These are phyloP conservation scores for Colletotrichum theobromicola DNA, from an alignment of 2,329 filamentous ascomycete species.

Conservation along the genomic window DNA sequence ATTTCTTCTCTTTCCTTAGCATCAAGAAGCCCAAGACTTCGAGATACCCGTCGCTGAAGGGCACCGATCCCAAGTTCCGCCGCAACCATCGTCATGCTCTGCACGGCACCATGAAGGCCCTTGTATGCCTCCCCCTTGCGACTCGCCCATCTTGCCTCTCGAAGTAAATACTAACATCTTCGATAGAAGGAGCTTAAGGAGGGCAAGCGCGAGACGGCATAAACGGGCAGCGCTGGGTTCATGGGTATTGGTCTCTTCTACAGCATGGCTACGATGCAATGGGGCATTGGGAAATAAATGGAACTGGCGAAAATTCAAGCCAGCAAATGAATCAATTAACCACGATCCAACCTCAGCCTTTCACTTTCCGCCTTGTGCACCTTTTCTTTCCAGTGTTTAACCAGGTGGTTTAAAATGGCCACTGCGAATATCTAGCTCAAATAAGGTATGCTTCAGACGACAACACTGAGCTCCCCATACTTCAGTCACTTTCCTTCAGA, in stretches of 20 bases:
- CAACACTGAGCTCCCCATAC: background rate
- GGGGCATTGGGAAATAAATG: conserved; percentile 1
- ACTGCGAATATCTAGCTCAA: background rate
- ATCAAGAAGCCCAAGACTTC: conserved; percentile 99
- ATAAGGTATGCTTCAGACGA: background rate
- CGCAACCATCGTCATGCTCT: conserved; percentile 99
- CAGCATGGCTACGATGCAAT: conserved; percentile 8
- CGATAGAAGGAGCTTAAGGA: conserved; percentile 95
- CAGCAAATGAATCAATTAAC: conserved; percentile 15
- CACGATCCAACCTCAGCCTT: background rate
- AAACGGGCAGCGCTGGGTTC: conserved; percentile 31
- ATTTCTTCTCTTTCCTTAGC: conserved; percentile 53
- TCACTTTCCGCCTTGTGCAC: background rate
- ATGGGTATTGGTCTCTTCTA: conserved; percentile 13
- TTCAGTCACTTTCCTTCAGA: background rate
- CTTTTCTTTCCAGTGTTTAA: background rate
- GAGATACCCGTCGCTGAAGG: conserved; percentile 98
- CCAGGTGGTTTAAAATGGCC: background rate
- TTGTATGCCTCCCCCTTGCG: conserved; percentile 67
- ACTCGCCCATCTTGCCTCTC: background rate
- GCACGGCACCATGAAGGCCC: conserved; percentile 96
- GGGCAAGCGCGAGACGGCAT: conserved; percentile 90
- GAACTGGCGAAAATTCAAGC: conserved; percentile 2
- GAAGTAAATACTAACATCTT: conserved; percentile 34
- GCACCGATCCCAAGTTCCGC: conserved; percentile 99